Evolutionary conservation across 352 stramenopile genomes (phyloP), one percentile per base, ranked within the genome.

Genomic region (Phytophthora kernoviae): DNA sequence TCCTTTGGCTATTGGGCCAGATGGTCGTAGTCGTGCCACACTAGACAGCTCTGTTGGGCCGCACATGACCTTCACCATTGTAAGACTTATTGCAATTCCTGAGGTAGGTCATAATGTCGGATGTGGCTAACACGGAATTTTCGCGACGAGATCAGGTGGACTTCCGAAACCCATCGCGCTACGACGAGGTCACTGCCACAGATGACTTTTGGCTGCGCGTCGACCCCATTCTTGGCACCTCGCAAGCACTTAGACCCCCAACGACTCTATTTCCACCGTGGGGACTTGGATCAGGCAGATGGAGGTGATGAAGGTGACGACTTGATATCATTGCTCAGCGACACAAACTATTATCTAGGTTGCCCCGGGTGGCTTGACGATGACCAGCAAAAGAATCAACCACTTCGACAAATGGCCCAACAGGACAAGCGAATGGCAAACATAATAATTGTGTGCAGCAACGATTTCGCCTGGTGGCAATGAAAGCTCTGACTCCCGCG

Each of bases 1-100:
- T 8, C 81, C 81, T 14, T 65, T 91, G 5, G 71, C 65, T 15
- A 64, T 91, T 17, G 73, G 73, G 1, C n/a, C 51, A 11, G 65
- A 87, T 33, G 81, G 79, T 7, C 75, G 77, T 1, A 76, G 70
- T 14, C 50, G 63, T 15, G 24, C 43, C 3, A 43, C 50, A 26
- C 21, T 50, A 24, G 62, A 70, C 26, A 54, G 36, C 24, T 65
- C 62, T 22, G 21, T n/a, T 21, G 77, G 81, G 0, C 73, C 69
- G 0, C 79, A 88, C 57, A 88, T 88, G 75, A 73, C 70, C n/a
- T 87, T 89, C 48, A 88, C 79, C 6, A 62, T 91, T 40, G 70
- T 86, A 52, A 30, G 72, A 49, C 20, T 5, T 21, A 2, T 52
- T 50, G 22, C 14, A 47, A 39, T 20, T 51, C 33, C 7, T 33